A percentile compares a stretch with the other conserved stretches of the same genome.
phyloP scores from a whole-genome alignment of 2,329 filamentous ascomycete species.

The Didymella arachidicola region DNA sequence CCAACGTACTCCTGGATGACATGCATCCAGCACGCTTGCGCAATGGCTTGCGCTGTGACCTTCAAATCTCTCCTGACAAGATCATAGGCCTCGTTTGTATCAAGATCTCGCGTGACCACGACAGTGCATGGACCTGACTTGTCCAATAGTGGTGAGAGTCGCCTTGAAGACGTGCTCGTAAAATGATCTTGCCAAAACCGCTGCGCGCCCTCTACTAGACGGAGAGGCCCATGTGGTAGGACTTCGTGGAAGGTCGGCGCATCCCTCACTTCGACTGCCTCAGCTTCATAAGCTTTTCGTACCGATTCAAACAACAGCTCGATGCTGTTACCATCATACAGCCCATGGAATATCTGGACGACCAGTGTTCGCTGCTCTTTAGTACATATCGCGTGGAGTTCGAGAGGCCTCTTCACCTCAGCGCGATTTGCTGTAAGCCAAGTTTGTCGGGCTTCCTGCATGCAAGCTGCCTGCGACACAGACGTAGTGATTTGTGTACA shows the following conservation, averaged over 20 bases:
- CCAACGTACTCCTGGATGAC: conserved; percentile 64
- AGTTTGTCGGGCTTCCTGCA: neutral
- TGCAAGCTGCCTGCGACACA: conserved; percentile 13
- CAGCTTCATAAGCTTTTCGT: conserved; percentile 58
- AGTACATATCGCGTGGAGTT: conserved; percentile 56
- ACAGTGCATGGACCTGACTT: conserved; percentile 31
- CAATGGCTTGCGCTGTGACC: conserved; percentile 79
- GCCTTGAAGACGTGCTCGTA: conserved; percentile 39
- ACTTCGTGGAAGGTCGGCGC: conserved; percentile 70
- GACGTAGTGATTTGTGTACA: conserved; percentile 36
- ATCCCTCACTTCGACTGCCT: conserved; percentile 28
- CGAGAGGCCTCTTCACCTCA: conserved; percentile 61
- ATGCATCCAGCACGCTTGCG: conserved; percentile 77
- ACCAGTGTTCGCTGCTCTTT: conserved; percentile 55
- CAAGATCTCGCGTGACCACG: conserved; percentile 45
- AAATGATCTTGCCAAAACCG: conserved; percentile 74
- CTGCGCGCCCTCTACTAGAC: conserved; percentile 56
- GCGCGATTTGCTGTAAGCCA: conserved; percentile 49
- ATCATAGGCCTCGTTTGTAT: conserved; percentile 57
- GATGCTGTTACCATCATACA: conserved; percentile 87
- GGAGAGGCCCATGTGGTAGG: conserved; percentile 73
- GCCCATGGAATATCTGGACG: conserved; percentile 80
- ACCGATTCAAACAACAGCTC: conserved; percentile 70
- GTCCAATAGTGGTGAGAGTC: conserved; percentile 39
- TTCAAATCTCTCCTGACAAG: conserved; percentile 64